Conservation (phyloP, 2,329 filamentous ascomycete genomes). For the Zarea fungicola region DNA sequence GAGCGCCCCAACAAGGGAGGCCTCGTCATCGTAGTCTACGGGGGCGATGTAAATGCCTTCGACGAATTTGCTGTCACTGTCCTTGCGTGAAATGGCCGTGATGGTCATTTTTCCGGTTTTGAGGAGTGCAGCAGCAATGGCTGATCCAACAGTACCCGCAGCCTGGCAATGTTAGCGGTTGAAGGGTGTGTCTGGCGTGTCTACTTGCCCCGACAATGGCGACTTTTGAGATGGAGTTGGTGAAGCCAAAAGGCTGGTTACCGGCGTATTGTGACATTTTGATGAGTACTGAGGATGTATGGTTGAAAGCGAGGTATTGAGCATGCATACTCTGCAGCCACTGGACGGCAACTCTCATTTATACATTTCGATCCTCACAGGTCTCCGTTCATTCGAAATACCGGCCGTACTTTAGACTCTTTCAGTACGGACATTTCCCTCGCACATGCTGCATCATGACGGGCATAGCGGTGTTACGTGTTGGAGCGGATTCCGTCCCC, state of each 20-base stretch:
- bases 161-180: conserved; percentile 23
- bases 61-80: conserved; percentile 38
- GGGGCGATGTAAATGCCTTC: conserved; percentile 35
- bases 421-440: too few relatives aligned
- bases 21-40: conserved; percentile 41
- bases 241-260: conserved; percentile 31
- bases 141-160: conserved; percentile 30
- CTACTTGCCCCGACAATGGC: conserved; percentile 43
- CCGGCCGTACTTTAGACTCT: too few relatives aligned
- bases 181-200: not conserved
- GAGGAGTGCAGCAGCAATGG: conserved; percentile 33
- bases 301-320: not conserved
- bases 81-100: conserved; percentile 40
- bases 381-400: too few relatives aligned
- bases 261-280: conserved; percentile 24
- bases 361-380: too few relatives aligned
- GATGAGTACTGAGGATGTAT: too few relatives aligned
- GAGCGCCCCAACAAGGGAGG: conserved; percentile 44
- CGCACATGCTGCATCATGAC: too few relatives aligned
- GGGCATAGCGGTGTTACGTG: too few relatives aligned
- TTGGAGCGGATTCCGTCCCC: too few relatives aligned
- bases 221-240: conserved; percentile 38
- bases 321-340: too few relatives aligned
- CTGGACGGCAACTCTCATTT: too few relatives aligned
- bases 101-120: conserved; percentile 40